These are phyloP conservation scores for Ensete glaucum DNA, from an alignment of 176 grass and related monocot species.

Conservation along the genomic window DNA sequence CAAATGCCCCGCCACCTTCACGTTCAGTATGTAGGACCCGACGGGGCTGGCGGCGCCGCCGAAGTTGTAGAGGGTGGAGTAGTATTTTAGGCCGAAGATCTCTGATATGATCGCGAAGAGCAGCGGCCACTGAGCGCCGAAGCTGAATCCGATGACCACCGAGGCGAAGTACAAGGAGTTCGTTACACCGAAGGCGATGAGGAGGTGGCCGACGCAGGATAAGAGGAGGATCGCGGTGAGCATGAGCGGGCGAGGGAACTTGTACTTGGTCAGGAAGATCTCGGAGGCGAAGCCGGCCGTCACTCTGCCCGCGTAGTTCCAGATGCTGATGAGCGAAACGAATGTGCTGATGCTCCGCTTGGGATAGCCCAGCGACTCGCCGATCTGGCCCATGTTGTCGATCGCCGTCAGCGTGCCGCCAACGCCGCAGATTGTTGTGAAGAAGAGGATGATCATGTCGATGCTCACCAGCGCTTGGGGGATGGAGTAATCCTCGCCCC, in stretches of 20 bases:
- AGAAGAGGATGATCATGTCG: slow-evolving; percentile 62
- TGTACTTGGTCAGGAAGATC: slow-evolving; percentile 34
- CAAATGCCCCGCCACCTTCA: slow-evolving; percentile 42
- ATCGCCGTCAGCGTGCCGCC: slow-evolving; percentile 69
- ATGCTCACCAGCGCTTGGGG: slow-evolving; percentile 62
- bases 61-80: slow-evolving; percentile 79
- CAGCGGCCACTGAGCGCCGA: slow-evolving; percentile 72
- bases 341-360: slow-evolving; percentile 58
- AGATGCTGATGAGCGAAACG: slow-evolving; percentile 76
- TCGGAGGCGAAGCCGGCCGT: slow-evolving; percentile 53
- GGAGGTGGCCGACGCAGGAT: slow-evolving; percentile 62
- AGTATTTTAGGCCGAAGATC: slow-evolving; percentile 78
- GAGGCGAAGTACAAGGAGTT: slow-evolving; percentile 40
- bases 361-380: slow-evolving; percentile 43
- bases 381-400: slow-evolving; percentile 85
- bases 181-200: slow-evolving; percentile 61
- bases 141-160: slow-evolving; percentile 56
- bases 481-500: slow-evolving; percentile 57
- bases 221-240: slow-evolving; percentile 47
- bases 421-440: slow-evolving; percentile 58
- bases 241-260: slow-evolving; percentile 54
- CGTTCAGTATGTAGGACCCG: slow-evolving; percentile 57
- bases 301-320: slow-evolving; percentile 69
- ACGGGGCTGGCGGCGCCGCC: slow-evolving; percentile 59
- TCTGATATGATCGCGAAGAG: slow-evolving; percentile 77